phyloP scores from a whole-genome alignment of 2,329 filamentous ascomycete species.

The Rhinocladiella similis region DNA sequence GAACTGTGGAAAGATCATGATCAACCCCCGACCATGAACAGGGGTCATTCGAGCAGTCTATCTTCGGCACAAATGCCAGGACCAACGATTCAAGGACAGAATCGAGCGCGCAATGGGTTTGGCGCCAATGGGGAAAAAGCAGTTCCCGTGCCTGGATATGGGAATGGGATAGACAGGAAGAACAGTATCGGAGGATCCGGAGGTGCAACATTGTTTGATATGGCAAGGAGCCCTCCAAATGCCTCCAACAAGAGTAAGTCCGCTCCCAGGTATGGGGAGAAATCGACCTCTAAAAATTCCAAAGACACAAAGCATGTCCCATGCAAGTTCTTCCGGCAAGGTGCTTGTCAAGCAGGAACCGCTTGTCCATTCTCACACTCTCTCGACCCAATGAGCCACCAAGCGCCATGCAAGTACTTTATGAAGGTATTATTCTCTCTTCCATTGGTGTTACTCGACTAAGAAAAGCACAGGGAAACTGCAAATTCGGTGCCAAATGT shows the following conservation, averaged over 20 bases:
- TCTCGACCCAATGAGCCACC: conserved; percentile 78
- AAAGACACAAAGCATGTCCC: conserved; percentile 94
- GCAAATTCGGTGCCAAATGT: conserved; percentile 98
- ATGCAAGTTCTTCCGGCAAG: conserved; percentile 98
- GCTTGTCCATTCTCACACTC: conserved; percentile 97
- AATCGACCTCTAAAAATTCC: conserved; percentile 8
- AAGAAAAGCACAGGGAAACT: conserved; percentile 73
- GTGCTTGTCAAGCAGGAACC: conserved; percentile 91
- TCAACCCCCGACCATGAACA: conserved; percentile 14
- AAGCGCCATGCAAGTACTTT: conserved; percentile 95
- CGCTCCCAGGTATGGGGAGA: not conserved
- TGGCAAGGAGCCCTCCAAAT: conserved; percentile 49
- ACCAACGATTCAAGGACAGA: conserved; percentile 10
- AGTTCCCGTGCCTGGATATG: conserved; percentile 20
- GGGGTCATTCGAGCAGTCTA: conserved; percentile 17
- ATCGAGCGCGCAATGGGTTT: conserved; percentile 18
- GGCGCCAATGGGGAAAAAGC: conserved; percentile 20
- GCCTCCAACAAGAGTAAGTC: conserved; percentile 43
- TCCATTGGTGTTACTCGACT: conserved; percentile 25
- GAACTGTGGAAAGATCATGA: conserved; percentile 18
- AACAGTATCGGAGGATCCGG: conserved; percentile 9
- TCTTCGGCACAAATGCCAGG: conserved; percentile 11
- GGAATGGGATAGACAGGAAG: conserved; percentile 22
- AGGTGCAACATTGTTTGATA: conserved; percentile 39
- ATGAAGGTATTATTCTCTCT: conserved; percentile 69